A percentile compares a stretch with the other conserved stretches of the same genome.
phyloP scores from a whole-genome alignment of 169 alveolate genomes.

The Eimeria necatrix region DNA sequence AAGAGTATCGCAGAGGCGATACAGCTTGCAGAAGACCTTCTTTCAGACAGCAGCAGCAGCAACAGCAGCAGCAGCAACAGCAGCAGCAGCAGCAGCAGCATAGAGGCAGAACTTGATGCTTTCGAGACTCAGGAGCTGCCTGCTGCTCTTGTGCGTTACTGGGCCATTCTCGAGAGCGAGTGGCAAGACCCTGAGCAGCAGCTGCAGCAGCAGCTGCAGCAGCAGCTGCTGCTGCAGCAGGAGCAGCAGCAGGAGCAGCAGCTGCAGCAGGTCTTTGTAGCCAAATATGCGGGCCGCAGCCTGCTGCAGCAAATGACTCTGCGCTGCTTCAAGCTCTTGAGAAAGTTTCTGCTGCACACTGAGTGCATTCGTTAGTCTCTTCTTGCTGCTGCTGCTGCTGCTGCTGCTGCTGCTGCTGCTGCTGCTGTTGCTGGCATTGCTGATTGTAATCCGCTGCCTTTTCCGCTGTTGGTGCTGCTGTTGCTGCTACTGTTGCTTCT shows the following conservation, averaged over 20 bases:
- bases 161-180: constrained; percentile 29
- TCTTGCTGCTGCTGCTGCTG: neutral
- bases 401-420: neutral
- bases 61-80: constrained; percentile 11
- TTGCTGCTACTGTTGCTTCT: too few relatives aligned
- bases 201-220: neutral
- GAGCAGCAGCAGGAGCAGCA: too few relatives aligned
- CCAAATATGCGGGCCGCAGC: neutral
- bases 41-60: constrained; percentile 4
- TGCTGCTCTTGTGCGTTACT: constrained; percentile 15
- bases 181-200: neutral
- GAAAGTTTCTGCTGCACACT: neutral
- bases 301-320: neutral
- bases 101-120: constrained; percentile 1
- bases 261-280: neutral
- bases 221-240: too few relatives aligned
- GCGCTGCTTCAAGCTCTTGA: neutral
- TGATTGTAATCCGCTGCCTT: too few relatives aligned
- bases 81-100: constrained; percentile 43
- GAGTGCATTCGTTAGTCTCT: neutral
- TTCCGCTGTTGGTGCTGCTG: too few relatives aligned
- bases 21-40: constrained; percentile 20
- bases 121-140: constrained; percentile 38
- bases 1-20: constrained; percentile 6
- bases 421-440: too few relatives aligned